Percentiles rank a stretch among this genome's conserved stretches.
These are phyloP conservation scores for Nicotiana tomentosiformis DNA, from an alignment of 257 asterid species.

Conservation along the genomic window DNA sequence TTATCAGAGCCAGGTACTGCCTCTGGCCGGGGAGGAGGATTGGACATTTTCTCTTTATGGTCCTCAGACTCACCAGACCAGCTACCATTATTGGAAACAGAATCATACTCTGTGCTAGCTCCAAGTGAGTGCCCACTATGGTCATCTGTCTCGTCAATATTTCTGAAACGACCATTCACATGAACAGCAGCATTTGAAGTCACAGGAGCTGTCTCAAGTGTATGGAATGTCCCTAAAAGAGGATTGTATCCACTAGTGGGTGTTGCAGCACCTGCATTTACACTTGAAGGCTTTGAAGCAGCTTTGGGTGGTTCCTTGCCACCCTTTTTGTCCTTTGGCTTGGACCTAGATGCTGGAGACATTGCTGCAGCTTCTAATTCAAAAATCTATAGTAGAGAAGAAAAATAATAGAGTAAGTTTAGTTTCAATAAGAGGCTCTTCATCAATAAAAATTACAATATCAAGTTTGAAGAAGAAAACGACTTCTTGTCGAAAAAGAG, in stretches of 20 bases:
- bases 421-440: neutral
- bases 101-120: conserved; percentile 57
- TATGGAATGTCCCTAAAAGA: conserved; percentile 65
- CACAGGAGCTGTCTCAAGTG: conserved; percentile 60
- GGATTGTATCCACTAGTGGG: conserved; percentile 88
- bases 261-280: conserved; percentile 39
- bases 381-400: conserved; percentile 22
- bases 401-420: neutral
- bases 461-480: neutral
- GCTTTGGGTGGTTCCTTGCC: conserved; percentile 62
- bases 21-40: conserved; percentile 29
- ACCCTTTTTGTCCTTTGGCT: conserved; percentile 77
- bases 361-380: conserved; percentile 33
- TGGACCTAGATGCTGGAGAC: conserved; percentile 81
- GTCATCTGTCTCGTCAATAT: conserved; percentile 85
- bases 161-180: conserved; percentile 74
- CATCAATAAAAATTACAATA: neutral
- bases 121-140: conserved; percentile 51
- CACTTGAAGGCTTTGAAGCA: conserved; percentile 56
- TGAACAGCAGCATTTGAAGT: conserved; percentile 49
- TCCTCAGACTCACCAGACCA: conserved; percentile 99
- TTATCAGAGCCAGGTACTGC: conserved; percentile 63
- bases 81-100: conserved; percentile 82
- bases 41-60: conserved; percentile 49
- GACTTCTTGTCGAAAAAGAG: neutral